Evolutionary conservation across 2,329 filamentous ascomycete species (phyloP), one percentile per base, ranked within the genome.

Genomic region (Purpureocillium lavendulum): DNA sequence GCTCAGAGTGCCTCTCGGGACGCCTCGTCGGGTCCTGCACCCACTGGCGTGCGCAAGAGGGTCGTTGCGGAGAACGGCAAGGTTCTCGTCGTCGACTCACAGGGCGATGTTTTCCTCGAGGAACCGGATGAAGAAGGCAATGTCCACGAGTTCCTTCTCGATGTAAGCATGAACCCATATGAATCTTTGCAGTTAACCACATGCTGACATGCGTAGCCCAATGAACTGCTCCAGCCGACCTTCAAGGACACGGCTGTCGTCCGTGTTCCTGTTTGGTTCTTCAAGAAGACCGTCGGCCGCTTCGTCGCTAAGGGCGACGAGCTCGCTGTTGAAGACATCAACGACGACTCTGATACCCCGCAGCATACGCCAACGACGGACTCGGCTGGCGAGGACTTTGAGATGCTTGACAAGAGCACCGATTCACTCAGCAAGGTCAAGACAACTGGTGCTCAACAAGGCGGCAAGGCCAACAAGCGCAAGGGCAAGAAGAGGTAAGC

Each of bases 21-120:
- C 50, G 75, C 75, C 0, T 69, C 74, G 46, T 61, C 71, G 39
- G 77, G 79, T 10, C 41, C 53, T 18, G 43, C 42, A 39, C 78
- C 86, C 2, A 75, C 80, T 30, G 88, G 89, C 15, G 73, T 83
- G 28, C 87, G 87, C 65, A 94, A 90, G 72, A 76, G 87, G 29
- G 87, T 97, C 13, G 78, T 89, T 18, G 90, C 89, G 3, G 84
- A 95, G 69, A 98, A 98, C 53, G 92, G 92, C 49, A 98, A 97
- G 69, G 73, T 94, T 1, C 70, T 98, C 30, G 82, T 98, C 40
- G 92, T 98, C 4, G 90, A 98, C 62, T 87, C 86, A 1, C 70
- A 83, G 9, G 92, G 92, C 21, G 88, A 96, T 52, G 92, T 98
- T 11, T 98, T 87, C 57, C 71, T 98, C n/a, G 89, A 97, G 62